phyloP scores from a whole-genome alignment of 2,329 filamentous ascomycete genomes.

The Biscogniauxia sp. region DNA sequence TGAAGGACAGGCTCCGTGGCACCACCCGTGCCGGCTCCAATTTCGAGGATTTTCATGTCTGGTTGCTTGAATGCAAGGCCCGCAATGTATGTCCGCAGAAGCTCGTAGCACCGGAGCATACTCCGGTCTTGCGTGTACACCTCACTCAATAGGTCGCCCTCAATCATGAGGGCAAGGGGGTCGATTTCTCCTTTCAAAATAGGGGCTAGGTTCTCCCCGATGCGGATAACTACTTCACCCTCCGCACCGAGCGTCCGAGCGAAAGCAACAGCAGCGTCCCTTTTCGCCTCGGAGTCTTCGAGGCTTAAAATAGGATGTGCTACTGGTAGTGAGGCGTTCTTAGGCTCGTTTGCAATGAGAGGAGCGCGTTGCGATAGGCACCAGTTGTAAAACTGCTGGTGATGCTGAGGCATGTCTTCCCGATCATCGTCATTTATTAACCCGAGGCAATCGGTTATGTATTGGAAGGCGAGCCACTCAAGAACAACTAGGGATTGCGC shows the following conservation, averaged over 20 bases:
- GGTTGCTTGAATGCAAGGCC: slow-evolving; percentile 10
- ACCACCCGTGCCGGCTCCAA: slow-evolving; percentile 18
- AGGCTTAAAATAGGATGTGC: neutral
- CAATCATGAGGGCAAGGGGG: slow-evolving; percentile 10
- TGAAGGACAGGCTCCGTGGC: slow-evolving; percentile 12
- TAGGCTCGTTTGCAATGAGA: neutral
- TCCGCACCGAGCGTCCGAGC: slow-evolving; percentile 8
- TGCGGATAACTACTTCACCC: slow-evolving; percentile 7
- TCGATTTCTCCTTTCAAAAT: slow-evolving; percentile 11
- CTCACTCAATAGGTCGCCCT: slow-evolving; percentile 8
- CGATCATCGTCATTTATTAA: neutral
- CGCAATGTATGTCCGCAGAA: slow-evolving; percentile 14
- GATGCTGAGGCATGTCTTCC: slow-evolving; percentile 3
- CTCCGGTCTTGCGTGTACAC: slow-evolving; percentile 7
- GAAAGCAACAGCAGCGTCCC: slow-evolving; percentile 1
- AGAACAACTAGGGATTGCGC: slow-evolving; percentile 4
- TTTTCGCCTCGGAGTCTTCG: slow-evolving; percentile 1
- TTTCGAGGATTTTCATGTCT: slow-evolving; percentile 13
- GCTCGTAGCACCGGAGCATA: slow-evolving; percentile 7
- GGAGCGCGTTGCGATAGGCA: neutral
- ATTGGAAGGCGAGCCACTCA: slow-evolving; percentile 7
- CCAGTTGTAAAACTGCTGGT: slow-evolving; percentile 5
- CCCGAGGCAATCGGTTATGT: neutral
- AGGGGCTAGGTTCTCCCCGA: slow-evolving; percentile 6
- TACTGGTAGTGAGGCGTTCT: neutral